These are phyloP conservation scores for Nigrospora oryzae DNA, from an alignment of 2,329 filamentous ascomycete genomes.

Conservation along the genomic window DNA sequence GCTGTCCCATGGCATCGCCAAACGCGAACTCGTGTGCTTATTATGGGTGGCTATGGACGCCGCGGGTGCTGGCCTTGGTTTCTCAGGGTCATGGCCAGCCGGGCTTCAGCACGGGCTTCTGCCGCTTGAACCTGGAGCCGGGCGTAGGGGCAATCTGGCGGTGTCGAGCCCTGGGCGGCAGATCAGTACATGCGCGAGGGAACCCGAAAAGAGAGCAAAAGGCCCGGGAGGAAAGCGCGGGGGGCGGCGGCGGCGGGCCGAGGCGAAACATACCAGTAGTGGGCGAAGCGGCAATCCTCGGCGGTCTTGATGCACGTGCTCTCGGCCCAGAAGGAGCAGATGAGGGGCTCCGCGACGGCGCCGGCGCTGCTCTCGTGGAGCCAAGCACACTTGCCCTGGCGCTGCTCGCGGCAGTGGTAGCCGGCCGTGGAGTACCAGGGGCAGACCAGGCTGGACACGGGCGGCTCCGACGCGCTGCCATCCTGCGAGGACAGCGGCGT, in stretches of 20 bases:
- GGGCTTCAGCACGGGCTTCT: too few relatives aligned
- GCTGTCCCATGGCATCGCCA: too few relatives aligned
- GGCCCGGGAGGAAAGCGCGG: too few relatives aligned
- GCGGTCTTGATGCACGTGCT: constrained; percentile 9
- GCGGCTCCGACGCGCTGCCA: not conserved
- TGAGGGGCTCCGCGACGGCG: constrained; percentile 10
- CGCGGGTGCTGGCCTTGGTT: too few relatives aligned
- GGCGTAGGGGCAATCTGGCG: not conserved
- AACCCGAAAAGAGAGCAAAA: too few relatives aligned
- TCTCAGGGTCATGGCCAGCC: too few relatives aligned
- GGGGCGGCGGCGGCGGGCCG: not conserved
- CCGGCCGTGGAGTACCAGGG: constrained; percentile 12
- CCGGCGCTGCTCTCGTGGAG: constrained; percentile 7
- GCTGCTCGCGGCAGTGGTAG: constrained; percentile 7
- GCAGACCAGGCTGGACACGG: constrained; percentile 7
- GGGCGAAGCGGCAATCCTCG: constrained; percentile 9
- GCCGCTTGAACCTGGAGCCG: not conserved
- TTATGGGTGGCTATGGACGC: too few relatives aligned
- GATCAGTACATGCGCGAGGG: not conserved
- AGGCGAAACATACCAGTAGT: constrained; percentile 1
- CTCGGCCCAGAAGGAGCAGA: constrained; percentile 14
- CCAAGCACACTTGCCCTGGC: constrained; percentile 6
- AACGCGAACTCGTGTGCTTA: too few relatives aligned
- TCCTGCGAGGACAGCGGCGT: too few relatives aligned
- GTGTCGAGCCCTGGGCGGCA: not conserved